These are phyloP conservation scores for Ambrosiella beaveri DNA, from an alignment of 2,329 filamentous ascomycete genomes.

Conservation along the genomic window DNA sequence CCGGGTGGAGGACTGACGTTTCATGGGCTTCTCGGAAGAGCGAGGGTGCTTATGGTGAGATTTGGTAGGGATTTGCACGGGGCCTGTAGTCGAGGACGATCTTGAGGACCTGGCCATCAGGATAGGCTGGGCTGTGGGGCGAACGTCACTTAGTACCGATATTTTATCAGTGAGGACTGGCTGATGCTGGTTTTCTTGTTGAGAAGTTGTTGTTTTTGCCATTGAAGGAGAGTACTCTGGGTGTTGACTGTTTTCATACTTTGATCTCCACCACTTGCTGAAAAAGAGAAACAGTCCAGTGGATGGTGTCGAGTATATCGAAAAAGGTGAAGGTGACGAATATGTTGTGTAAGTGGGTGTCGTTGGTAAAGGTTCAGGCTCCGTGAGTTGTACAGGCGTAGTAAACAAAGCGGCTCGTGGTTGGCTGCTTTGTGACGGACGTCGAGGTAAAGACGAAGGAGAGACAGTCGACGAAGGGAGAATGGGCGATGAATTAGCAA, in stretches of 20 bases:
- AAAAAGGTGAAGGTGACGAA: not conserved
- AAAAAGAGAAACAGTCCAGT: conserved; percentile 4
- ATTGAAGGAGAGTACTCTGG: conserved; percentile 8
- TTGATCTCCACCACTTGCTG: conserved; percentile 9
- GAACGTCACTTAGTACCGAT: not conserved
- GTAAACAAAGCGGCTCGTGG: not conserved
- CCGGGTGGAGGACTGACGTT: conserved; percentile 19
- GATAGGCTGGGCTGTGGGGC: conserved; percentile 5
- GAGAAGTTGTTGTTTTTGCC: not conserved
- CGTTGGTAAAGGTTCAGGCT: not conserved
- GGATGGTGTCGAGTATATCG: conserved; percentile 1
- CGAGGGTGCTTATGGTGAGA: not conserved
- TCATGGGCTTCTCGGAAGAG: not conserved
- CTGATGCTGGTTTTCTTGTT: not conserved
- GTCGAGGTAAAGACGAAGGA: conserved; percentile 1
- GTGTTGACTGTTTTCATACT: conserved; percentile 14
- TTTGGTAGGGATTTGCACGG: conserved; percentile 36
- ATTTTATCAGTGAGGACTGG: conserved; percentile 1
- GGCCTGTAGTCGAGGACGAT: conserved; percentile 24
- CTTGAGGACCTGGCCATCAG: conserved; percentile 12
- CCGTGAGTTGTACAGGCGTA: not conserved
- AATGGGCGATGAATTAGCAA: not conserved
- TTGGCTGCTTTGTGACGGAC: not conserved
- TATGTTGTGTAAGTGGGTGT: not conserved
- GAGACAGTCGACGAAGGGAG: not conserved